Evolutionary conservation across 176 grass and related monocot genomes (phyloP).

Genomic region (Carex scoparia): DNA sequence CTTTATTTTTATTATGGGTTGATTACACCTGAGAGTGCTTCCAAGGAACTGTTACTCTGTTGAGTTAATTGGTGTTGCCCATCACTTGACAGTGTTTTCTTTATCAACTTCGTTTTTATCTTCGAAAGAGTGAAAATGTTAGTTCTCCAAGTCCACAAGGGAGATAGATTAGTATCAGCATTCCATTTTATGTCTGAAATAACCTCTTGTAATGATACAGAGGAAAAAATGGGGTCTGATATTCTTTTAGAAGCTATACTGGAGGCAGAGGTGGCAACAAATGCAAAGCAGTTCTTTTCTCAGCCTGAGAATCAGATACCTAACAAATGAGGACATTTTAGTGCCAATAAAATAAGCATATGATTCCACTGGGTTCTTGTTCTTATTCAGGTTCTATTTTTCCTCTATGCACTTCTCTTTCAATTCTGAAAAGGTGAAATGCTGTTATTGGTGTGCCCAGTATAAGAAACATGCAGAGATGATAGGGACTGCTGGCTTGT

Average conservation of each 20-base stretch:
- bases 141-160: background rate
- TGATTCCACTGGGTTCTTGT: background rate
- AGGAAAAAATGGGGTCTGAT: slow-evolving; percentile 58
- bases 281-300: slow-evolving; percentile 63
- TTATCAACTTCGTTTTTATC: background rate
- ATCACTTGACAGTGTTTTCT: background rate
- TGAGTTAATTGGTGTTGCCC: background rate
- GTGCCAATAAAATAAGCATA: background rate
- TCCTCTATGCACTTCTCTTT: background rate
- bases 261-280: slow-evolving; percentile 75
- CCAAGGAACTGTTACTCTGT: background rate
- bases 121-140: background rate
- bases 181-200: background rate
- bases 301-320: slow-evolving; percentile 43
- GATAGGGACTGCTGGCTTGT: background rate
- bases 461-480: background rate
- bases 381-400: background rate
- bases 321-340: slow-evolving; percentile 22
- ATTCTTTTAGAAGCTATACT: slow-evolving; percentile 75
- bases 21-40: background rate
- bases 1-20: background rate
- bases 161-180: background rate
- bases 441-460: background rate
- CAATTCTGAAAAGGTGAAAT: background rate
- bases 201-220: slow-evolving; percentile 29